These are phyloP conservation scores for Clonostachys byssicola DNA, from an alignment of 2,329 filamentous ascomycete genomes.

Conservation along the genomic window DNA sequence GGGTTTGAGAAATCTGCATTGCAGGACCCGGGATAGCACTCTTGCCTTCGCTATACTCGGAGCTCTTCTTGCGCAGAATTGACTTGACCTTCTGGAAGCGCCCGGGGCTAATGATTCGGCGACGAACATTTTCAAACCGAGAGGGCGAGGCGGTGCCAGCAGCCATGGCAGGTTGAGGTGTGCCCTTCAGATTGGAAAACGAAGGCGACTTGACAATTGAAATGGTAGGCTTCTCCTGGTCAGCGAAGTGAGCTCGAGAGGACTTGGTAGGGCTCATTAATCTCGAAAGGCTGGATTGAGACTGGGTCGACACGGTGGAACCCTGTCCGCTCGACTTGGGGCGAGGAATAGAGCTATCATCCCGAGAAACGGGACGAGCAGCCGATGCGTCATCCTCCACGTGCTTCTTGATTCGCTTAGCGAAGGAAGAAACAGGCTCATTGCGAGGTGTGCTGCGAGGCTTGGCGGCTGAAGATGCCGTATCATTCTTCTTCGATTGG, in stretches of 20 bases:
- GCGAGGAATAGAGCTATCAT: slow-evolving; percentile 42
- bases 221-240: slow-evolving; percentile 16
- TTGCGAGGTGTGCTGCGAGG: slow-evolving; percentile 10
- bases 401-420: slow-evolving; percentile 69
- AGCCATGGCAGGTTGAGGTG: slow-evolving; percentile 31
- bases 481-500: not conserved
- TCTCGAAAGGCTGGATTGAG: slow-evolving; percentile 46
- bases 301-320: slow-evolving; percentile 25
- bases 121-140: slow-evolving; percentile 23
- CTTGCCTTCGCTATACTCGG: slow-evolving; percentile 25
- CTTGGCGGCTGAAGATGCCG: not conserved
- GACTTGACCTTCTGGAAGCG: slow-evolving; percentile 55
- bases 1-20: slow-evolving; percentile 36
- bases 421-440: slow-evolving; percentile 21
- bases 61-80: slow-evolving; percentile 38
- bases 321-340: slow-evolving; percentile 27
- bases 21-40: slow-evolving; percentile 43
- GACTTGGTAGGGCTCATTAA: slow-evolving; percentile 78
- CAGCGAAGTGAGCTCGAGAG: slow-evolving; percentile 52
- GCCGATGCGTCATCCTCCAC: slow-evolving; percentile 66
- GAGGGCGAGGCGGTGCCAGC: slow-evolving; percentile 41
- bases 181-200: slow-evolving; percentile 24
- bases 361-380: slow-evolving; percentile 53
- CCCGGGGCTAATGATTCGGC: slow-evolving; percentile 40
- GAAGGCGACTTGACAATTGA: slow-evolving; percentile 33